These are phyloP conservation scores for Penicillium rolfsii DNA, from an alignment of 2,329 filamentous ascomycete species.

Conservation along the genomic window DNA sequence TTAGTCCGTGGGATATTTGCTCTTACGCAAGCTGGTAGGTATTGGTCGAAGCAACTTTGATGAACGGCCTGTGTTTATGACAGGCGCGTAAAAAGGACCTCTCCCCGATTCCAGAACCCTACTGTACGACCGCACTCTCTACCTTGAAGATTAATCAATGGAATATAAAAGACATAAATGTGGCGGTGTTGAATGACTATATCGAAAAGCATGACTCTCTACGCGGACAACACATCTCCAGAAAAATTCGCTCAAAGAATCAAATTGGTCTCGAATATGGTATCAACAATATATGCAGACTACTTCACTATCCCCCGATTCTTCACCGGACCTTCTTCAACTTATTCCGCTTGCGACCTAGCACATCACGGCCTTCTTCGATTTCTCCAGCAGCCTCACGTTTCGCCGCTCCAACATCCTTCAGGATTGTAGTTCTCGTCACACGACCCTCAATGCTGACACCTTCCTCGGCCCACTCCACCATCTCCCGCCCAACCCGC, in stretches of 20 bases:
- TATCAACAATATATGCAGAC: constrained; percentile 21
- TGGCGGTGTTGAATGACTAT: no score
- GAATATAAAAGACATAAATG: no score
- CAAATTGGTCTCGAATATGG: constrained; percentile 14
- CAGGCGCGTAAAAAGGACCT: no score
- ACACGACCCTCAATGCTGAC: constrained; percentile 94
- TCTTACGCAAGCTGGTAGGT: no score
- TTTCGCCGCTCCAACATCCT: constrained; percentile 93
- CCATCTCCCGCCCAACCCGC: constrained; percentile 77
- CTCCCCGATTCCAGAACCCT: no score
- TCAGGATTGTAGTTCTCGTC: constrained; percentile 74
- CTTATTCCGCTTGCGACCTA: constrained; percentile 71
- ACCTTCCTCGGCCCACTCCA: constrained; percentile 82
- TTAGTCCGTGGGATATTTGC: no score
- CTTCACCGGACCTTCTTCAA: constrained; percentile 47
- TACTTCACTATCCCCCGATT: not conserved
- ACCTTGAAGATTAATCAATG: no score
- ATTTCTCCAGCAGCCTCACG: constrained; percentile 87
- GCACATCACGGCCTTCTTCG: constrained; percentile 87
- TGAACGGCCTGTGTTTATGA: no score
- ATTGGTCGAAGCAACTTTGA: no score
- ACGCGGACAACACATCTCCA: not conserved
- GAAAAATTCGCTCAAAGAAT: constrained; percentile 18
- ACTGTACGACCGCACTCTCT: no score
- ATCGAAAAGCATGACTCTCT: not conserved